A percentile compares a stretch with the other conserved stretches of the same genome.
Evolutionary conservation across 768 basidiomycete genomes (phyloP).

Genomic region (Boletellus sp.): DNA sequence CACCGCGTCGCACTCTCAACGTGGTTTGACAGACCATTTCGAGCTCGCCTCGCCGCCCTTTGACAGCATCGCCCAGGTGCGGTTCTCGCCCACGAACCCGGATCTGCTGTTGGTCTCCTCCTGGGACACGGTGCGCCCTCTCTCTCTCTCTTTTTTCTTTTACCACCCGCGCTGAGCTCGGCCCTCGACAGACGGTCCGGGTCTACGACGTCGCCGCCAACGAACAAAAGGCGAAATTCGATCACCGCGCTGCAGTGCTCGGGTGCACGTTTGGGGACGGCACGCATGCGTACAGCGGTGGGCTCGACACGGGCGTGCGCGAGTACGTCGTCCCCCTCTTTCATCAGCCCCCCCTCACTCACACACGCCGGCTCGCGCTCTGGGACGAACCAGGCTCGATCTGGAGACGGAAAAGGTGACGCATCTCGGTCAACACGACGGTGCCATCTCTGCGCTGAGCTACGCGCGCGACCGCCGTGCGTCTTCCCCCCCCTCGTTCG

Average conservation of each 20-base stretch:
- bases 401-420: slow-evolving; percentile 67
- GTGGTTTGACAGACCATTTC: slow-evolving; percentile 27
- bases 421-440: slow-evolving; percentile 77
- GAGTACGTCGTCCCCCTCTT: slow-evolving; percentile 43
- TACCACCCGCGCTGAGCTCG: too few relatives aligned
- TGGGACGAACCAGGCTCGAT: slow-evolving; percentile 80
- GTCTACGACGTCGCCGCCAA: slow-evolving; percentile 53
- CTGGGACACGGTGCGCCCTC: slow-evolving; percentile 78
- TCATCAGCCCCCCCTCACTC: neutral
- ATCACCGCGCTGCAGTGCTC: slow-evolving; percentile 87
- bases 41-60: slow-evolving; percentile 69
- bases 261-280: slow-evolving; percentile 70
- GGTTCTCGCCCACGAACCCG: slow-evolving; percentile 78
- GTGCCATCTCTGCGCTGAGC: slow-evolving; percentile 74
- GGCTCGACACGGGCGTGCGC: slow-evolving; percentile 78
- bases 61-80: slow-evolving; percentile 78
- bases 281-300: slow-evolving; percentile 75
- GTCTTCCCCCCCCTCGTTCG: slow-evolving; percentile 20
- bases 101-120: slow-evolving; percentile 78
- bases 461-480: slow-evolving; percentile 63
- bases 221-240: slow-evolving; percentile 75
- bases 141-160: too few relatives aligned
- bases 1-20: neutral
- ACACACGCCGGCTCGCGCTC: neutral
- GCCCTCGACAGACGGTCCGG: slow-evolving; percentile 50